A percentile compares a stretch with the other conserved stretches of the same genome.
Conservation (phyloP, 352 stramenopile species). For the Phytophthora constricta region DNA sequence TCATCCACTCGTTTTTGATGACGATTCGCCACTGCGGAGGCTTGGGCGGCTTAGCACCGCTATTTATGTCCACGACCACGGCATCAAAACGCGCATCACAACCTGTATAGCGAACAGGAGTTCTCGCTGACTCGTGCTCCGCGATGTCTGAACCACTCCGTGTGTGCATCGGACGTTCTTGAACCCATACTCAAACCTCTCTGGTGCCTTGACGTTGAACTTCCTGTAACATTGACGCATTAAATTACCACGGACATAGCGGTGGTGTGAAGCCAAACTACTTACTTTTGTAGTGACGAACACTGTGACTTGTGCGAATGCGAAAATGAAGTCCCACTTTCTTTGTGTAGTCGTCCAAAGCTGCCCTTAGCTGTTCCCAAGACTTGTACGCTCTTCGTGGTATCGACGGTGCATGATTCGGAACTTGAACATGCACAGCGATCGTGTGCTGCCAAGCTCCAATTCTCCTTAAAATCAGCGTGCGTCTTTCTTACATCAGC, state of each 20-base stretch:
- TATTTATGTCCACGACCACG: background rate
- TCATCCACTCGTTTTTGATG: slow-evolving; percentile 1
- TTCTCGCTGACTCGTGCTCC: background rate
- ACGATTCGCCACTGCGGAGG: background rate
- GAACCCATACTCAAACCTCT: background rate
- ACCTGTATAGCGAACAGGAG: background rate
- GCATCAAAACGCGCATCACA: slow-evolving; percentile 9
- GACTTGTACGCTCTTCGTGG: background rate
- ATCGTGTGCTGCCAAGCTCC: too few relatives aligned
- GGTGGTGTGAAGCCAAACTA: background rate
- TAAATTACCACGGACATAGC: background rate
- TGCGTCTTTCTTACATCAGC: too few relatives aligned
- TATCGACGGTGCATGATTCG: background rate
- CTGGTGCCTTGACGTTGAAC: background rate
- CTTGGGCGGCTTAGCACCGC: background rate
- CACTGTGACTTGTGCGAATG: background rate
- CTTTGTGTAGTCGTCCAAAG: background rate
- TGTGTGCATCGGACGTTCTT: slow-evolving; percentile 12
- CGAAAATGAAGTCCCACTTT: background rate
- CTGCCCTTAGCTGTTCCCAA: background rate
- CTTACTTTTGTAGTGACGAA: background rate
- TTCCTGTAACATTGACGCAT: too few relatives aligned
- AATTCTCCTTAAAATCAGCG: too few relatives aligned
- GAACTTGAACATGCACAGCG: background rate
- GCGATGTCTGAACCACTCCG: slow-evolving; percentile 8